Evolutionary conservation across 2,329 filamentous ascomycete genomes (phyloP), one percentile per base, ranked within the genome.

Genomic region (Verticillium dahliae): DNA sequence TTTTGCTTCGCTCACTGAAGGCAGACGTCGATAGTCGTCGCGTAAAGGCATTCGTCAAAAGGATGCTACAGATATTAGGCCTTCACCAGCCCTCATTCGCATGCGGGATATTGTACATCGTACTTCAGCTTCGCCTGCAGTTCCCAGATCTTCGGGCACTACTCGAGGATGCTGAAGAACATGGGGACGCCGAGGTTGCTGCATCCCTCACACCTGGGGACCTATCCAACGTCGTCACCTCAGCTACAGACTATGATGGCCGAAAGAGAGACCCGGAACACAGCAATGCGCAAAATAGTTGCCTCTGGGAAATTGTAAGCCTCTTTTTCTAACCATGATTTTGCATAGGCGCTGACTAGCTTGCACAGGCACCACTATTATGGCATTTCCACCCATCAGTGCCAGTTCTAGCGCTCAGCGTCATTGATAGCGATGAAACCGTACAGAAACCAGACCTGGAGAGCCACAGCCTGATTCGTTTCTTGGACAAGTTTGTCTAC

Each of bases 401-500:
- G 2, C 87, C 88, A 39, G 85, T 97, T 5, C 94, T 92, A 71
- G 92, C 94, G 1, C 80, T 83, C 15, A 86, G 88, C 61, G 78
- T 98, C 45, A 75, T 96, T 9, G 80, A 84, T 58, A 85, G 87
- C 62, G 84, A 88, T 66, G 83, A 86, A 59, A 87, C 91, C 74
- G 88, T 91, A 63, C 86, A 90, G 65, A 98, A 98, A 75, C 93
- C 95, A 0, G 95, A 99, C 69, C 82, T 97, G 59, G 89, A 90
- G 15, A 88, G 92, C 62, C 94, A 98, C 74, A 95, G 91, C 1
- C 84, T 99, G 57, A 95, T 95, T 70, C 90, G 96, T 74, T 99
- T 99, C 81, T 82, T 99, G 62, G 95, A 99, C 76, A 93, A 96
- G 68, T 99, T 99, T 74, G 92, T 97, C n/a, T 99, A 98, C 82